A percentile compares a stretch with the other conserved stretches of the same genome.
Conservation (phyloP, 768 basidiomycete genomes). For the Russula griseocarnosa region DNA sequence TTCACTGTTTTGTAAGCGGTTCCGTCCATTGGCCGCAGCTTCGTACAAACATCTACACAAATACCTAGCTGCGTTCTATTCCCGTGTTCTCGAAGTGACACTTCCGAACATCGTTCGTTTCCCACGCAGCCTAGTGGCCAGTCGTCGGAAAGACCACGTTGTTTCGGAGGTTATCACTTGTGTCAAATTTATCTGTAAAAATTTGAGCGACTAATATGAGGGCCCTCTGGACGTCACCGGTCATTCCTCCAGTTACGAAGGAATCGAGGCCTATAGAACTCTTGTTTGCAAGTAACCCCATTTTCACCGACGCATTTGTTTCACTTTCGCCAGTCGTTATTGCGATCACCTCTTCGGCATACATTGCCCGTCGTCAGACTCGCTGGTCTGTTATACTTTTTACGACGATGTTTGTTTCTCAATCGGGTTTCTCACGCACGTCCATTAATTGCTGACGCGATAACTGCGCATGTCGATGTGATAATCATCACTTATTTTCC, state of each 20-base stretch:
- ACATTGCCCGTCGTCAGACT: constrained; percentile 12
- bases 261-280: constrained; percentile 18
- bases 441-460: constrained; percentile 18
- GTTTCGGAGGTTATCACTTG: constrained; percentile 19
- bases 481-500: constrained; percentile 9
- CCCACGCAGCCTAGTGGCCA: constrained; percentile 8
- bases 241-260: constrained; percentile 24
- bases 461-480: constrained; percentile 19
- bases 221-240: constrained; percentile 8
- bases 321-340: constrained; percentile 12
- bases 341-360: constrained; percentile 19
- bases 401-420: constrained; percentile 12
- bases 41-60: constrained; percentile 18
- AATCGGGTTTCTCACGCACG: not conserved
- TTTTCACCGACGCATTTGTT: constrained; percentile 12
- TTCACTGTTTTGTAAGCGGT: constrained; percentile 1
- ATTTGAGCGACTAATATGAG: constrained; percentile 20
- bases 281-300: not conserved
- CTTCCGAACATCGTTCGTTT: constrained; percentile 21
- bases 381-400: not conserved
- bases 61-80: constrained; percentile 8
- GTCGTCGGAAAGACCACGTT: constrained; percentile 18
- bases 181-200: constrained; percentile 26
- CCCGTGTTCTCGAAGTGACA: constrained; percentile 8
- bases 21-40: constrained; percentile 13